Evolutionary conservation across 345 rosid species (phyloP), one percentile per base, ranked within the genome.

Genomic region (Erysimum cheiranthoides): DNA sequence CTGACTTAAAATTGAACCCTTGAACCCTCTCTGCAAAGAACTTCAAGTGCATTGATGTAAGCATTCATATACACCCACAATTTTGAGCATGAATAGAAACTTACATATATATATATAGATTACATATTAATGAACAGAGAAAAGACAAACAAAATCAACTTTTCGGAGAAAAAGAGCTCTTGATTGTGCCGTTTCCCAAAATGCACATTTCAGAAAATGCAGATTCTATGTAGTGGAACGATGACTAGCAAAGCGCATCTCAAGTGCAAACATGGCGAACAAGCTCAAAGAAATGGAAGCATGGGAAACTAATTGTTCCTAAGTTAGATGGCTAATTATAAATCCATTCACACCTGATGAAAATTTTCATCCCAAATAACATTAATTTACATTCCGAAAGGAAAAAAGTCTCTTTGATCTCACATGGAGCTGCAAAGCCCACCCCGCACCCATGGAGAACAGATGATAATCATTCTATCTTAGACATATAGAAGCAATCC

Each of bases 151-250:
- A 50, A 51, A 35, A 36, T 1, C 12, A 35, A 6, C 21, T 46
- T 46, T 16, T 7, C 8, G 50, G 18, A n/a, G 47, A 14, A 42
- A 36, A 47, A 17, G 30, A 61, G 61, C 9, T 52, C 35, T 13
- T 6, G 16, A 47, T 71, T 59, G 38, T n/a, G 46, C 67, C 57
- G 46, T 71, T 49, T 35, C 54, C 56, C 14, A 30, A 42, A 53
- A 28, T 27, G 5, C 52, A 54, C 34, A 70, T 12, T 60, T 21
- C 10, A 46, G 58, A 47, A 49, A 31, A 30, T 31, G 64, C 64
- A 40, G 42, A 69, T 46, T 46, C 42, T 46, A 46, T 16, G 56
- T 31, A 51, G 60, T 27, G 14, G 13, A 50, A 16, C 30, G 46
- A 32, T 65, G 34, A 57, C 34, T 31, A 38, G 58, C 32, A 46